These are phyloP conservation scores for Colletotrichum cuscutae DNA, from an alignment of 2,329 filamentous ascomycete genomes.

Conservation along the genomic window DNA sequence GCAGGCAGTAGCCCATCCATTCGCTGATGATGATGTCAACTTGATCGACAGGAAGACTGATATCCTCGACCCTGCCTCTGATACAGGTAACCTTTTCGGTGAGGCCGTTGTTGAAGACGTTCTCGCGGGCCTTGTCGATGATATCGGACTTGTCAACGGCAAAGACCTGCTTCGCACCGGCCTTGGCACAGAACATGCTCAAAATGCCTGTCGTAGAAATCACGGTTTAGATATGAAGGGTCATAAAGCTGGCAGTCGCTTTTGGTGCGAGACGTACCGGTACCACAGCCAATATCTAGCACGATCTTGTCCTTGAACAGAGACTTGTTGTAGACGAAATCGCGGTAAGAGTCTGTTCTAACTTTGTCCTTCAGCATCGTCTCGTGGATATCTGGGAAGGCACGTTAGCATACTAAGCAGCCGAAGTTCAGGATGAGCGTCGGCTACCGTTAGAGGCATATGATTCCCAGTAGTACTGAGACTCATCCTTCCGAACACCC, in stretches of 20 bases:
- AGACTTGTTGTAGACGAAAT: slow-evolving; percentile 94
- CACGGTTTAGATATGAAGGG: background rate
- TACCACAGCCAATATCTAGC: slow-evolving; percentile 90
- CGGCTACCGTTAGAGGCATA: slow-evolving; percentile 68
- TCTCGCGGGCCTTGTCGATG: slow-evolving; percentile 86
- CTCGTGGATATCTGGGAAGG: slow-evolving; percentile 82
- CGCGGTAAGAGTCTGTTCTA: slow-evolving; percentile 90
- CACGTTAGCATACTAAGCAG: slow-evolving; percentile 2
- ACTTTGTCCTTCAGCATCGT: slow-evolving; percentile 94
- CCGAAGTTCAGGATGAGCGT: background rate
- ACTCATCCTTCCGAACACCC: slow-evolving; percentile 46
- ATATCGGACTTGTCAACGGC: slow-evolving; percentile 94
- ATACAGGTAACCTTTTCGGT: slow-evolving; percentile 80
- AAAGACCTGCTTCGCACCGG: slow-evolving; percentile 86
- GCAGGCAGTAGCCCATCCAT: slow-evolving; percentile 96
- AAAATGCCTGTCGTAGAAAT: slow-evolving; percentile 71
- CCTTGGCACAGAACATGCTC: slow-evolving; percentile 93
- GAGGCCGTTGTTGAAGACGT: slow-evolving; percentile 84
- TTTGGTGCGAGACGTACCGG: slow-evolving; percentile 53
- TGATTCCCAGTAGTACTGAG: slow-evolving; percentile 68
- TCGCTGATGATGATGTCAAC: slow-evolving; percentile 97
- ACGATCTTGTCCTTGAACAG: slow-evolving; percentile 88
- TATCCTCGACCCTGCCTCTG: slow-evolving; percentile 89
- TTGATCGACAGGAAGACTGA: slow-evolving; percentile 78
- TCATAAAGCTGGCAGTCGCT: background rate